Percentiles rank a stretch among this genome's conserved stretches.
Evolutionary conservation across 768 basidiomycete genomes (phyloP).

Genomic region (Daedalea quercina): DNA sequence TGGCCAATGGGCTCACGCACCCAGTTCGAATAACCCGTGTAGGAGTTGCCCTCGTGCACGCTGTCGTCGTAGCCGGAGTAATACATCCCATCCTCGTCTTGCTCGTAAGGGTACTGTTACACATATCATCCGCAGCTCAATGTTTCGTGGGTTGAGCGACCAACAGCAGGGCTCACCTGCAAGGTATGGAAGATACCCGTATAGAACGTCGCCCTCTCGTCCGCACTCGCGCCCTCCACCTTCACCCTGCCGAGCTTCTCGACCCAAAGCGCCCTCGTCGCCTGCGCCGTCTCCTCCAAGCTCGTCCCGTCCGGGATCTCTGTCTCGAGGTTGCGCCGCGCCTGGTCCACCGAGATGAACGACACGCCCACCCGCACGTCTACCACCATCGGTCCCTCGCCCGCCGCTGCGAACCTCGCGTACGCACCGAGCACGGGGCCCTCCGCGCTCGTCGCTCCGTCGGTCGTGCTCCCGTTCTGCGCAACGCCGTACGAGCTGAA

Average conservation of each 20-base stretch:
- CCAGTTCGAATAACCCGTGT: conserved; percentile 80
- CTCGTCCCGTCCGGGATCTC: conserved; percentile 33
- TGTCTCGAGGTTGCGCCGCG: conserved; percentile 30
- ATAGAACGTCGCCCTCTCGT: conserved; percentile 35
- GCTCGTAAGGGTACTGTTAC: conserved; percentile 71
- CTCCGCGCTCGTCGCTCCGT: conserved; percentile 23
- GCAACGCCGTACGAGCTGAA: conserved; percentile 43
- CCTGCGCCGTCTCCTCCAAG: conserved; percentile 31
- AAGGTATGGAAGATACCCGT: conserved; percentile 60
- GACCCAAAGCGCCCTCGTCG: conserved; percentile 30
- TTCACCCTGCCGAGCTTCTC: conserved; percentile 34
- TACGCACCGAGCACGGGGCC: conserved; percentile 49
- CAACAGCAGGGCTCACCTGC: no score
- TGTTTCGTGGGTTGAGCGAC: no score
- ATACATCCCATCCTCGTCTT: conserved; percentile 57
- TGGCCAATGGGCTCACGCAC: conserved; percentile 27
- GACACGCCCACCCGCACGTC: conserved; percentile 63
- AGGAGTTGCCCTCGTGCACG: conserved; percentile 60
- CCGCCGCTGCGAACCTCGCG: conserved; percentile 30
- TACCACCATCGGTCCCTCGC: conserved; percentile 26
- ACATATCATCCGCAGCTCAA: background rate
- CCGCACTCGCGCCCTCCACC: conserved; percentile 27
- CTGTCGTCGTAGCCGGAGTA: conserved; percentile 73
- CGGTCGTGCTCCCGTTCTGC: conserved; percentile 33
- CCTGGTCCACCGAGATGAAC: conserved; percentile 66